phyloP scores from a whole-genome alignment of 1,284 basidiomycete genomes.

The Moesziomyces parantarcticus region DNA sequence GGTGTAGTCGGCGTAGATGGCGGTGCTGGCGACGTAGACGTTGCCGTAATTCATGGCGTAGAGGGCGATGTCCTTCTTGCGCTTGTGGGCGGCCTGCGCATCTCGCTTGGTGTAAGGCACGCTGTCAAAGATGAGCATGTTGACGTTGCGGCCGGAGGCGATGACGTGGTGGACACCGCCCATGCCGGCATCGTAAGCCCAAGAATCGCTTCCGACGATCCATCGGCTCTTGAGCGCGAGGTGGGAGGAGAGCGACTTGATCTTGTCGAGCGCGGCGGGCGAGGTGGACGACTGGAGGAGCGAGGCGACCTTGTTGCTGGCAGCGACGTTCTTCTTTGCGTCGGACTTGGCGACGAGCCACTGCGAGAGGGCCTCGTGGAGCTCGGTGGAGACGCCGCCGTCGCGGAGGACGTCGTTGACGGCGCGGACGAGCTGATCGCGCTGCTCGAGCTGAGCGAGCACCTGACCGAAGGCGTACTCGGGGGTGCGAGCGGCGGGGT shows the following conservation, averaged over 20 bases:
- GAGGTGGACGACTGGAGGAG: constrained; percentile 75
- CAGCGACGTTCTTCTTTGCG: constrained; percentile 45
- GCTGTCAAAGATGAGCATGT: constrained; percentile 94
- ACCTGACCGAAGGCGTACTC: constrained; percentile 94
- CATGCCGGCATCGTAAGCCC: constrained; percentile 96
- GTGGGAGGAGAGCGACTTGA: constrained; percentile 54
- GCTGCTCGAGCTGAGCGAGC: constrained; percentile 75
- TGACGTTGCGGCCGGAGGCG: constrained; percentile 88
- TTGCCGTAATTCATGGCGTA: constrained; percentile 99
- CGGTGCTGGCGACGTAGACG: constrained; percentile 93
- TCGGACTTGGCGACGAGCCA: constrained; percentile 54
- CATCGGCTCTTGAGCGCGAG: constrained; percentile 72
- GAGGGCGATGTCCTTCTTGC: constrained; percentile 67
- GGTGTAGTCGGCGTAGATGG: constrained; percentile 93
- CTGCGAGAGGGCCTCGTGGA: constrained; percentile 54
- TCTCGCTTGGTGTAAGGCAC: constrained; percentile 82
- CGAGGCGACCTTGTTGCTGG: constrained; percentile 46
- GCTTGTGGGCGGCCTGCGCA: constrained; percentile 61
- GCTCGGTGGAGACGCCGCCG: constrained; percentile 49
- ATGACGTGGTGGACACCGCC: constrained; percentile 95
- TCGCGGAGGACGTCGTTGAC: constrained; percentile 55
- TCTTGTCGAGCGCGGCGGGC: constrained; percentile 41
- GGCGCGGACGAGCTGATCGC: constrained; percentile 56
- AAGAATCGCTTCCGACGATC: constrained; percentile 97
- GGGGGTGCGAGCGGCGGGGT: constrained; percentile 78